Evolutionary conservation across 2,329 filamentous ascomycete genomes (phyloP).

Genomic region (Venturia pyrina): DNA sequence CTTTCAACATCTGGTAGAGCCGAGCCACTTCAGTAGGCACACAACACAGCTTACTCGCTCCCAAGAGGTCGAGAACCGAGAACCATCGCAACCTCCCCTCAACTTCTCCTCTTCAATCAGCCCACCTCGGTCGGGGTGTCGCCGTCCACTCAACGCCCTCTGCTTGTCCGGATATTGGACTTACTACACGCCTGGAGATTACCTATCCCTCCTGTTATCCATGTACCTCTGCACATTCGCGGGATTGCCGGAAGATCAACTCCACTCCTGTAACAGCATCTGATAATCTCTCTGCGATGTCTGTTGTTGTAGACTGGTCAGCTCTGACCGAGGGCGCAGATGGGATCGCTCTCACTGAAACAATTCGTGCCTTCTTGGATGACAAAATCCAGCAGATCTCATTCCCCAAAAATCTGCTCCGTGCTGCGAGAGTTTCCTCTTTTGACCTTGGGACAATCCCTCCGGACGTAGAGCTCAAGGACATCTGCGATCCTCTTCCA

Average conservation of each 20-base stretch:
- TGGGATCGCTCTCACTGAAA: conserved; percentile 71
- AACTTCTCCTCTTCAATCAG: neutral
- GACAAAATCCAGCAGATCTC: conserved; percentile 88
- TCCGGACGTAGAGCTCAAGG: conserved; percentile 84
- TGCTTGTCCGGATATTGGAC: neutral
- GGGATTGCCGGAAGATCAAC: conserved; percentile 1
- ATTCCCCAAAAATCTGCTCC: conserved; percentile 84
- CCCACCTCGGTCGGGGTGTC: neutral
- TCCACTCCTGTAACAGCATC: conserved; percentile 1
- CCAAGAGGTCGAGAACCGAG: neutral
- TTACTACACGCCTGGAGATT: conserved; percentile 3
- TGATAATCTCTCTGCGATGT: conserved; percentile 51
- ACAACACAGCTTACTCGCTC: neutral
- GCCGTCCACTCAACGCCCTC: neutral
- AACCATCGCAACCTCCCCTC: neutral
- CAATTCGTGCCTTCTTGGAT: conserved; percentile 87
- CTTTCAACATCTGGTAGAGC: neutral
- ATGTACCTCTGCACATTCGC: conserved; percentile 3
- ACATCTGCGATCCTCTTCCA: conserved; percentile 87
- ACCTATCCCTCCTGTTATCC: conserved; percentile 1
- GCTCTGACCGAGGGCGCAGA: conserved; percentile 82
- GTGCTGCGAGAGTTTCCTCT: conserved; percentile 85
- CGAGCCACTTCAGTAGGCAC: neutral
- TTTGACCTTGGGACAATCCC: conserved; percentile 83
- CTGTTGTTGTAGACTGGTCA: conserved; percentile 96